Conservation (phyloP, 2,329 filamentous ascomycete species). For the Verticillium dahliae region DNA sequence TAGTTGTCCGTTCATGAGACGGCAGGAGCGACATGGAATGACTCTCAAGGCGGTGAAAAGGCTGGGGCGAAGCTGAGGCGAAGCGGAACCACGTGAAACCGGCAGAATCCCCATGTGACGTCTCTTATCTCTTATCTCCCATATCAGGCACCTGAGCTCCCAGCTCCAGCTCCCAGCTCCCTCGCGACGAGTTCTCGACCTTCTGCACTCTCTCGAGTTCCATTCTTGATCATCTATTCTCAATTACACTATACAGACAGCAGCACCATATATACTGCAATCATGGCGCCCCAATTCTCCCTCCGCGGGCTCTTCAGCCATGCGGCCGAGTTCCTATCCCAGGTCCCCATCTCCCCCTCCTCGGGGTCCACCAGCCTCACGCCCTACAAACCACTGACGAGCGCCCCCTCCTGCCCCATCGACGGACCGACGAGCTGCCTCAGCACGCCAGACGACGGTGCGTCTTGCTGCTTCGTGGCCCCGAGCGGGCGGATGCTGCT, state of each 20-base stretch:
- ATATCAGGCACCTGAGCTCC: background rate
- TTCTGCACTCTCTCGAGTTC: background rate
- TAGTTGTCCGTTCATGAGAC: background rate
- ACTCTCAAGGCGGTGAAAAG: background rate
- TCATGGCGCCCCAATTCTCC: conserved; percentile 2
- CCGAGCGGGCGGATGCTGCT: conserved; percentile 33
- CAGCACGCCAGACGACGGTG: conserved; percentile 25
- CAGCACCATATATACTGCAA: background rate
- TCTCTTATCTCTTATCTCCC: background rate
- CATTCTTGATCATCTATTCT: background rate
- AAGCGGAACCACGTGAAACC: background rate
- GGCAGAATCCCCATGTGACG: background rate
- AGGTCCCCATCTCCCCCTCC: conserved; percentile 11
- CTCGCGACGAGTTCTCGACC: background rate
- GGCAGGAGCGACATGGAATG: background rate
- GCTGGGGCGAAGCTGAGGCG: background rate
- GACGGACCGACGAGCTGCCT: conserved; percentile 34
- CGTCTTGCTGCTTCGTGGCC: conserved; percentile 35
- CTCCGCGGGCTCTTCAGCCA: conserved; percentile 2
- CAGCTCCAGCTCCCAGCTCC: background rate
- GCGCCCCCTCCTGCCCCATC: conserved; percentile 30
- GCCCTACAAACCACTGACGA: conserved; percentile 27
- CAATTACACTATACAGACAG: background rate
- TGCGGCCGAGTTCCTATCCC: conserved; percentile 14
- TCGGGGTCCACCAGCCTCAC: conserved; percentile 13